Conservation (phyloP, 768 basidiomycete genomes). For the Mycena amicta region DNA sequence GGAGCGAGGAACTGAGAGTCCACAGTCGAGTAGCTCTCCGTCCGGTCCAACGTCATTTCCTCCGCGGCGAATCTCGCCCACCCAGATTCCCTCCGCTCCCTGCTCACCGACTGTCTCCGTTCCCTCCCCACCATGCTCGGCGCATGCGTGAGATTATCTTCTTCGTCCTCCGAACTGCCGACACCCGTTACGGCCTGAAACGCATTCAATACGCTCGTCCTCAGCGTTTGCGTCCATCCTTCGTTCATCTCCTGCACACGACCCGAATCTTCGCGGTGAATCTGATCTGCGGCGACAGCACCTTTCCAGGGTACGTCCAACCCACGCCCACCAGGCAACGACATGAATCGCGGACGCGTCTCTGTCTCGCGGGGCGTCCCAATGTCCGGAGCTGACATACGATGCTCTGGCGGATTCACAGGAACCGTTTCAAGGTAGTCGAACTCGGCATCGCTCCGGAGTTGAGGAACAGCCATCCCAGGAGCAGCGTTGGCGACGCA, state of each 20-base stretch:
- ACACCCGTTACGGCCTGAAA: slow-evolving; percentile 14
- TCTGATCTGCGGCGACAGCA: too few species aligned
- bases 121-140: slow-evolving; percentile 7
- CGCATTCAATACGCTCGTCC: slow-evolving; percentile 13
- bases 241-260: background rate
- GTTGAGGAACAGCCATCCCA: slow-evolving; percentile 29
- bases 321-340: slow-evolving; percentile 9
- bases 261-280: too few species aligned
- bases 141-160: slow-evolving; percentile 17
- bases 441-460: slow-evolving; percentile 2
- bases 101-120: background rate
- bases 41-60: background rate
- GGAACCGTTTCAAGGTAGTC: slow-evolving; percentile 2
- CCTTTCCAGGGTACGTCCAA: slow-evolving; percentile 18
- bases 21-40: background rate
- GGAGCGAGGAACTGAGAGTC: background rate
- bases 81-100: slow-evolving; percentile 13
- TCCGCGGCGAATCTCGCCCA: slow-evolving; percentile 15
- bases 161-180: background rate
- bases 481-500: slow-evolving; percentile 52
- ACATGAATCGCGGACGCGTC: slow-evolving; percentile 13
- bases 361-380: slow-evolving; percentile 10
- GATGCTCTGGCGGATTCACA: background rate
- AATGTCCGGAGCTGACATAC: background rate
- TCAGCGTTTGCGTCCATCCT: slow-evolving; percentile 15